Base-by-base conservation (phyloP, 176 grass and related monocot species). In the Miscanthus lutarioriparius region DNA sequence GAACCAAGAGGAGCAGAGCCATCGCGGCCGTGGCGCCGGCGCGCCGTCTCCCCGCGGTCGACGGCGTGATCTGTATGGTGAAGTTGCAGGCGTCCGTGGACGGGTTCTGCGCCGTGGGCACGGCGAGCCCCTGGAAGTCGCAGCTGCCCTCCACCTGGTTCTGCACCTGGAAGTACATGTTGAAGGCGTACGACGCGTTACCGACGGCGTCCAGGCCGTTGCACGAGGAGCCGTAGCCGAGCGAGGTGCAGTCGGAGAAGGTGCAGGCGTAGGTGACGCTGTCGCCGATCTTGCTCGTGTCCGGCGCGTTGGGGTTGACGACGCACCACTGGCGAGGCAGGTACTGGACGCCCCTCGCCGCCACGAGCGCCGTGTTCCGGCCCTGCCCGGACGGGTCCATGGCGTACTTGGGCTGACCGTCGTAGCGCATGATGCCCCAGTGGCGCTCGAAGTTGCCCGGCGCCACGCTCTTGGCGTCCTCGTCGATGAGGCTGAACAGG, bases 391-490 rank as follows among this genome's bases (percentile, higher is more conserved):
- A 10, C 2, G 92, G 80, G 72, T 97, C 94, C 68, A 97, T 89
- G 33, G 28, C 20, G 76, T 75, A 97, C 80, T 97, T 97, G 32
- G 90, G 92, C 76, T 88, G 90, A 0, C 92, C 94, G n/a, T 97
- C 94, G 63, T 94, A 97, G 4, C 89, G 78, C 70, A 83, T 25
- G 59, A 95, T 70, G 23, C 95, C 95, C 92, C 92, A 97, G 72
- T 97, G 95, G 5, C 90, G 78, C 82, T 97, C 91, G 70, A 97
- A 97, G 88, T 93, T 83, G 3, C 95, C 95, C 5, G 92, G 95
- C 1, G 65, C 78, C 1, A 93, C 44, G 76, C 82, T 95, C 81
- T 97, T 95, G 59, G 44, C 67, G 66, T 97, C 95, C 72, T 97
- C 95, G 49, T 97, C 92, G 74, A 97, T 51, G 27, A 97, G 85